Conservation (phyloP, 768 basidiomycete genomes). For the Boletus sensibilis region DNA sequence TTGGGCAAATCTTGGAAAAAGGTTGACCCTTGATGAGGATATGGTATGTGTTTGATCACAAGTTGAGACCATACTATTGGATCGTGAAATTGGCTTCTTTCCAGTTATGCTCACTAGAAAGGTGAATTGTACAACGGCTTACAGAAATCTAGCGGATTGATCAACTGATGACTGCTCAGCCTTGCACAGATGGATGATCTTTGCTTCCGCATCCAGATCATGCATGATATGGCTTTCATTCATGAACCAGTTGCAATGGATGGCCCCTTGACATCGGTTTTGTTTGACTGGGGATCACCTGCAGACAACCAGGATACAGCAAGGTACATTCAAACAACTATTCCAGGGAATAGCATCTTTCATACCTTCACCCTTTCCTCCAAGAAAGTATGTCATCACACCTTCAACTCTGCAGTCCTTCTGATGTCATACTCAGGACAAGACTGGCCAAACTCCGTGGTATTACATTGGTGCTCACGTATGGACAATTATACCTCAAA, state of each 20-base stretch:
- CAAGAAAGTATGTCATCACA: slow-evolving; percentile 38
- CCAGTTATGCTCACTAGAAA: slow-evolving; percentile 31
- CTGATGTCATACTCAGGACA: slow-evolving; percentile 31
- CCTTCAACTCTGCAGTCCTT: not conserved
- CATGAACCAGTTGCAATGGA: slow-evolving; percentile 59
- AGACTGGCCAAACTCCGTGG: slow-evolving; percentile 33
- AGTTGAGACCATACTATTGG: not conserved
- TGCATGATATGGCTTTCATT: slow-evolving; percentile 44
- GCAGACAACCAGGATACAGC: slow-evolving; percentile 34
- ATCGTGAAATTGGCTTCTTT: not conserved
- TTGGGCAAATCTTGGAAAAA: slow-evolving; percentile 25
- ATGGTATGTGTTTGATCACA: slow-evolving; percentile 34
- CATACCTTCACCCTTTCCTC: slow-evolving; percentile 53
- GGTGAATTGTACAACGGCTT: slow-evolving; percentile 13
- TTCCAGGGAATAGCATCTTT: slow-evolving; percentile 31
- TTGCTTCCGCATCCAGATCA: slow-evolving; percentile 44
- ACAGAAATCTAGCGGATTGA: not conserved
- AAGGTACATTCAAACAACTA: slow-evolving; percentile 33
- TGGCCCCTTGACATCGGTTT: slow-evolving; percentile 38
- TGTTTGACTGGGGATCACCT: slow-evolving; percentile 53
- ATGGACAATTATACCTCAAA: slow-evolving; percentile 38
- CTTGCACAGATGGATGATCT: slow-evolving; percentile 38
- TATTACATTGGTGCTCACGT: slow-evolving; percentile 50
- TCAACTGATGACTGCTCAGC: slow-evolving; percentile 22
- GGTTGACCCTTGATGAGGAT: slow-evolving; percentile 39